These are phyloP conservation scores for Trichoderma koningii DNA, from an alignment of 2,329 filamentous ascomycete species.

Conservation along the genomic window DNA sequence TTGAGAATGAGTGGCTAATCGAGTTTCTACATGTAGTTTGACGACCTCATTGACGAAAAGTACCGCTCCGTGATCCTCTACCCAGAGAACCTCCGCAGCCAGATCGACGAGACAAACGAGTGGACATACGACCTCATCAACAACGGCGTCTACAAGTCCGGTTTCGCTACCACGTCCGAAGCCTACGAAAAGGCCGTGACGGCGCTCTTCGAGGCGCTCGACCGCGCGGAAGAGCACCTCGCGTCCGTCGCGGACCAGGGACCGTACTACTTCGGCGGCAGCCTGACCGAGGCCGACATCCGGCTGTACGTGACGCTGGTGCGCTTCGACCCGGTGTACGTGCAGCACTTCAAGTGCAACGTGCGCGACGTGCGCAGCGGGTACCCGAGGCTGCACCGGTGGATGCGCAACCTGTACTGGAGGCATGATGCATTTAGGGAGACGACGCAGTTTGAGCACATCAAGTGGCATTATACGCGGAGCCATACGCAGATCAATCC, in stretches of 20 bases:
- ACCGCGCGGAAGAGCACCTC: slow-evolving; percentile 74
- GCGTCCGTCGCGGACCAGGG: slow-evolving; percentile 44
- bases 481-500: slow-evolving; percentile 69
- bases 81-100: slow-evolving; percentile 60
- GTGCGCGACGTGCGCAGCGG: slow-evolving; percentile 80
- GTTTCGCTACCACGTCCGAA: slow-evolving; percentile 78
- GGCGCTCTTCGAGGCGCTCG: slow-evolving; percentile 73
- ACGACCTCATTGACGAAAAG: slow-evolving; percentile 64
- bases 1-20: too few relatives aligned
- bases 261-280: slow-evolving; percentile 74
- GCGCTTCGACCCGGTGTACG: slow-evolving; percentile 77
- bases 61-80: slow-evolving; percentile 66
- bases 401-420: slow-evolving; percentile 87
- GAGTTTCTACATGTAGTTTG: too few relatives aligned
- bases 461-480: slow-evolving; percentile 74
- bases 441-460: slow-evolving; percentile 91
- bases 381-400: slow-evolving; percentile 78
- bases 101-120: slow-evolving; percentile 75
- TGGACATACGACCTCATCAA: slow-evolving; percentile 80
- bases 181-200: slow-evolving; percentile 77
- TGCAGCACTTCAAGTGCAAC: slow-evolving; percentile 89
- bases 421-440: slow-evolving; percentile 73
- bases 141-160: slow-evolving; percentile 73
- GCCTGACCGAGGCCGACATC: slow-evolving; percentile 80
- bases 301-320: slow-evolving; percentile 71